Evolutionary conservation across 2,329 filamentous ascomycete genomes (phyloP).

Genomic region (Fusarium redolens): DNA sequence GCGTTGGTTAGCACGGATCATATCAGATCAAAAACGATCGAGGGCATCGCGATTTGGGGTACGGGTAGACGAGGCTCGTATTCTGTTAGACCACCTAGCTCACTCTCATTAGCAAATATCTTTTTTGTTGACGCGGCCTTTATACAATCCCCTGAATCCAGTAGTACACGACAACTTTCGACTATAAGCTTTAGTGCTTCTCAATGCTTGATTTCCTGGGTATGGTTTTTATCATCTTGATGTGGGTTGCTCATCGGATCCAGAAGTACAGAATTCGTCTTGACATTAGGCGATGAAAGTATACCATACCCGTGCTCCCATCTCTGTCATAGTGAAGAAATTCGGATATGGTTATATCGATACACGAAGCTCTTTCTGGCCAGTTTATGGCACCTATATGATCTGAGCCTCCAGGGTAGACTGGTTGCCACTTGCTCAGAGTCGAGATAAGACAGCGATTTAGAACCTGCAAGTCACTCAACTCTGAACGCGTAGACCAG

Average conservation of each 20-base stretch:
- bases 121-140: background rate
- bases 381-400: background rate
- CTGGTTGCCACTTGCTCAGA: too few species aligned
- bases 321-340: background rate
- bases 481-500: background rate
- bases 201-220: background rate
- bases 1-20: background rate
- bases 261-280: background rate
- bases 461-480: background rate
- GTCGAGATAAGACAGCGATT: background rate
- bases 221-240: background rate
- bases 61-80: background rate
- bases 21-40: background rate
- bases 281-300: background rate
- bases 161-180: background rate
- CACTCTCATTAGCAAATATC: background rate
- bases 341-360: background rate
- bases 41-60: background rate
- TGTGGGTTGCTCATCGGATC: background rate
- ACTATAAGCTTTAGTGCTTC: background rate
- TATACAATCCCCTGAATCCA: background rate
- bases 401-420: background rate
- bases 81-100: background rate
- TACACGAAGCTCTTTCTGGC: background rate
- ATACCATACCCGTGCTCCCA: rapidly evolving